A percentile compares a stretch with the other conserved stretches of the same genome.
phyloP scores from a whole-genome alignment of 345 rosid genomes.

The Pistacia vera region DNA sequence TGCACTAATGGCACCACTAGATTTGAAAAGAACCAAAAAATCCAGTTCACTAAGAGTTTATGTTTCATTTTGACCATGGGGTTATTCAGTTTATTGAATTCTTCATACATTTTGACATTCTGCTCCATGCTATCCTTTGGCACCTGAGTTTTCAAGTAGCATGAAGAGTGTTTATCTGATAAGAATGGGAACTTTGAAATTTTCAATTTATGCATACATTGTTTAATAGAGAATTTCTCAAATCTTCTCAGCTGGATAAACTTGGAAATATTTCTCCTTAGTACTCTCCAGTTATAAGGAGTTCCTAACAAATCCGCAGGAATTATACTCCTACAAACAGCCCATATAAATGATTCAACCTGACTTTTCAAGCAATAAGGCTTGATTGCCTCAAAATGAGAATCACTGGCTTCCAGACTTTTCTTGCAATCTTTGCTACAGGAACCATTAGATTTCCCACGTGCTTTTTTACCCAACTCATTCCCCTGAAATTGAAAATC shows the following conservation, averaged over 20 bases:
- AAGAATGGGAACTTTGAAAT: slow-evolving; percentile 51
- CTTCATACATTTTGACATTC: slow-evolving; percentile 23
- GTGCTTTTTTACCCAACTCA: slow-evolving; percentile 17
- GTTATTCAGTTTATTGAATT: slow-evolving; percentile 24
- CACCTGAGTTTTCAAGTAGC: slow-evolving; percentile 30
- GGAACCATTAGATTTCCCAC: slow-evolving; percentile 22
- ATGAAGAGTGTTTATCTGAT: slow-evolving; percentile 35
- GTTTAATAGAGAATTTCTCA: slow-evolving; percentile 58
- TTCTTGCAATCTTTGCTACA: slow-evolving; percentile 14
- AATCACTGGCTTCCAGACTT: slow-evolving; percentile 19
- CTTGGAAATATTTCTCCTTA: slow-evolving; percentile 60
- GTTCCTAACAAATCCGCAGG: slow-evolving; percentile 76
- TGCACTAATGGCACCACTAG: slow-evolving; percentile 67
- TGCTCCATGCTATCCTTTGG: slow-evolving; percentile 19
- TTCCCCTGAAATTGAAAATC: slow-evolving; percentile 37
- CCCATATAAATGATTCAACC: slow-evolving; percentile 85
- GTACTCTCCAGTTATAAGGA: slow-evolving; percentile 62
- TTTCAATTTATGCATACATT: slow-evolving; percentile 61
- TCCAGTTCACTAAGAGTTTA: slow-evolving; percentile 57
- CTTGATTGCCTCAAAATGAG: slow-evolving; percentile 31
- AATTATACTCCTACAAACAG: slow-evolving; percentile 62
- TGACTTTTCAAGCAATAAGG: slow-evolving; percentile 55
- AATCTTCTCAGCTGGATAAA: slow-evolving; percentile 64
- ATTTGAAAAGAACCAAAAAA: slow-evolving; percentile 71
- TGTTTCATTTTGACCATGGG: slow-evolving; percentile 38